phyloP scores from a whole-genome alignment of 768 basidiomycete species.

The Leucocoprinus birnbaumii region DNA sequence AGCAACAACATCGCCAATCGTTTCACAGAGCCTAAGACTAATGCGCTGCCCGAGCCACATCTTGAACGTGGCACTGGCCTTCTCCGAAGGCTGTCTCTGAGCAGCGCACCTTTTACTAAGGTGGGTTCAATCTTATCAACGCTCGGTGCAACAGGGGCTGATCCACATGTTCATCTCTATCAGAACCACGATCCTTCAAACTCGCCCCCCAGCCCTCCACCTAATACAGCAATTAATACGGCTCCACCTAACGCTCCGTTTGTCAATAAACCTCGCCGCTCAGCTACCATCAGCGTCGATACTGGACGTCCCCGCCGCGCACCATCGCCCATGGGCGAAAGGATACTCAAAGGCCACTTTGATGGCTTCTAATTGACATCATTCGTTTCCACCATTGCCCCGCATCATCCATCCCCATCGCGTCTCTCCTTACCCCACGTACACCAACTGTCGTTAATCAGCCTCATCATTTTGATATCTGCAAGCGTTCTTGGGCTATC shows the following conservation, averaged over 20 bases:
- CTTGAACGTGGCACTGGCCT: slow-evolving; percentile 69
- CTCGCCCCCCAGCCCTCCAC: slow-evolving; percentile 44
- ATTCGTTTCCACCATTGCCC: slow-evolving; percentile 1
- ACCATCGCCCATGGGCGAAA: slow-evolving; percentile 88
- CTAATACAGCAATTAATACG: slow-evolving; percentile 47
- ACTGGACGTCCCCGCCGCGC: slow-evolving; percentile 53
- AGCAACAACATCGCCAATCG: slow-evolving; percentile 55
- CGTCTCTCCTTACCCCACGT: slow-evolving; percentile 13
- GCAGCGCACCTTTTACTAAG: slow-evolving; percentile 49
- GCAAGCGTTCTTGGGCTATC: neutral
- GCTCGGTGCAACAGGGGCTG: slow-evolving; percentile 13
- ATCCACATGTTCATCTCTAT: neutral
- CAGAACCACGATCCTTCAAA: slow-evolving; percentile 28
- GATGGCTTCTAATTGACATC: slow-evolving; percentile 68
- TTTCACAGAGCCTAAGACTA: slow-evolving; percentile 39
- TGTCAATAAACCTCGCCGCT: slow-evolving; percentile 43
- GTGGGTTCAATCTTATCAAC: slow-evolving; percentile 39
- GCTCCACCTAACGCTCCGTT: slow-evolving; percentile 26
- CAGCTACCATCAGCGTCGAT: slow-evolving; percentile 55
- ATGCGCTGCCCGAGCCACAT: slow-evolving; percentile 42
- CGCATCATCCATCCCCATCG: neutral
- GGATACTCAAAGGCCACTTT: slow-evolving; percentile 88
- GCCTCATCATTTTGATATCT: slow-evolving; percentile 20
- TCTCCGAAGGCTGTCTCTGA: slow-evolving; percentile 72
- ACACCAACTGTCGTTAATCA: slow-evolving; percentile 11